Evolutionary conservation across 352 stramenopile genomes (phyloP), one percentile per base, ranked within the genome.

Genomic region (Phytopythium kandeliae): DNA sequence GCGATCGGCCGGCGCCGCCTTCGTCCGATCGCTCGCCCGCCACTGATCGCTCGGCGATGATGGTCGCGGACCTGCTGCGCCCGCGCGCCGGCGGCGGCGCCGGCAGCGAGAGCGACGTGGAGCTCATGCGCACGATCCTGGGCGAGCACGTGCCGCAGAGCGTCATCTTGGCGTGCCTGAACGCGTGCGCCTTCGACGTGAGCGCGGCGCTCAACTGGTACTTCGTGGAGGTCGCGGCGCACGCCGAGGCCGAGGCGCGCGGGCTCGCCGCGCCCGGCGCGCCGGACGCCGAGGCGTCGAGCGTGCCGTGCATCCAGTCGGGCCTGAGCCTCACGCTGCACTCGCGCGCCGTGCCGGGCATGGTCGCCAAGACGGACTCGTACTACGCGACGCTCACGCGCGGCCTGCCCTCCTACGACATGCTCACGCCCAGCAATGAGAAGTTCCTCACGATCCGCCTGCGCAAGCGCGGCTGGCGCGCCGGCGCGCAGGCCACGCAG

Each of bases 121-220:
- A 95, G 41, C 69, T 95, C 47, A 95, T 95, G 78, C 84, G 81
- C 51, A 92, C 81, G 50, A 95, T 95, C 53, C 67, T 95, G 24
- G 84, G 84, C 33, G 84, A 95, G 52, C 75, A 92, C 50, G 84
- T 95, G 51, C 81, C 84, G 22, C 79, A 90, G 57, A 88, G 71
- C 55, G 79, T 92, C 42, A 90, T 95, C 56, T 67, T 95, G 21
- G 76, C 79, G 47, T 95, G 84, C 51, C 60, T 95, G 2, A 88
- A 89, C 63, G 80, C 81, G 19, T 92, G 81, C 55, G 67, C 60
- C 46, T 92, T 92, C 48, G 84, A 95, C 58, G 84, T 95, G 35
- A 90, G 78, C 55, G 79, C 78, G 4, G 84, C 84, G 21, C 63
- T 95, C 52, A 95, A 95, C 55, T 91, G 80, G 72, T 95, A 95